phyloP scores from a whole-genome alignment of 805 yeast genomes.

The Kluyveromyces dobzhanskii region DNA sequence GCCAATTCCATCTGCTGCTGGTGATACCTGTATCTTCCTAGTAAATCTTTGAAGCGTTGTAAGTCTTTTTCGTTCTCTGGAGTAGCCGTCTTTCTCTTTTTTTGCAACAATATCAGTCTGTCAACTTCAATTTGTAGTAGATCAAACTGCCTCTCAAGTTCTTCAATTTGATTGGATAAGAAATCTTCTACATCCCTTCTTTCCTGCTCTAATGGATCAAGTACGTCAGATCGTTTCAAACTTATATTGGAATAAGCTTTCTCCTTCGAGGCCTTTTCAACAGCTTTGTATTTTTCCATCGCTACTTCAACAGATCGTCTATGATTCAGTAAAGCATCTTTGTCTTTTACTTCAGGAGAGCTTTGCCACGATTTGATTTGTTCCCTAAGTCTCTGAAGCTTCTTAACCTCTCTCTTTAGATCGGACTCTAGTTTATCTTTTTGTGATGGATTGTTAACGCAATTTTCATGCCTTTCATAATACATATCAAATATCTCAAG shows the following conservation, averaged over 20 bases:
- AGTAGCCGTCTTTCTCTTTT: conserved; percentile 28
- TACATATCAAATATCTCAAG: conserved; percentile 74
- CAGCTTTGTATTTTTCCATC: conserved; percentile 94
- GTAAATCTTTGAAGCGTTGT: conserved; percentile 48
- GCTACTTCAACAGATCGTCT: conserved; percentile 62
- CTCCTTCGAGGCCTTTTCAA: conserved; percentile 87
- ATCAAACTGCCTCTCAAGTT: conserved; percentile 74
- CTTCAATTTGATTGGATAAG: conserved; percentile 63
- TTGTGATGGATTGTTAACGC: conserved; percentile 73
- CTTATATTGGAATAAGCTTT: conserved; percentile 94
- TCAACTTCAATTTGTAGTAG: conserved; percentile 50
- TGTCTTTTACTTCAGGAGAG: conserved; percentile 85
- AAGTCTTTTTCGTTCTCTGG: conserved; percentile 25
- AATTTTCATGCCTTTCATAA: conserved; percentile 74
- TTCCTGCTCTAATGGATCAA: conserved; percentile 76
- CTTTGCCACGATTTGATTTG: conserved; percentile 94
- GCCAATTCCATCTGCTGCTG: conserved; percentile 71
- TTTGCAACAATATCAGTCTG: conserved; percentile 21
- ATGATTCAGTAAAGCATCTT: conserved; percentile 73
- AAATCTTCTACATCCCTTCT: conserved; percentile 66
- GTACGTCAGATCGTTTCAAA: conserved; percentile 51
- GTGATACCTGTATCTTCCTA: conserved; percentile 75
- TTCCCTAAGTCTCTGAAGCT: conserved; percentile 85
- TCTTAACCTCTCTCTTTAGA: conserved; percentile 89
- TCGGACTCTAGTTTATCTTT: conserved; percentile 91